A percentile compares a stretch with the other conserved stretches of the same genome.
phyloP scores from a whole-genome alignment of 768 basidiomycete species.

The Pisolithus tinctorius region DNA sequence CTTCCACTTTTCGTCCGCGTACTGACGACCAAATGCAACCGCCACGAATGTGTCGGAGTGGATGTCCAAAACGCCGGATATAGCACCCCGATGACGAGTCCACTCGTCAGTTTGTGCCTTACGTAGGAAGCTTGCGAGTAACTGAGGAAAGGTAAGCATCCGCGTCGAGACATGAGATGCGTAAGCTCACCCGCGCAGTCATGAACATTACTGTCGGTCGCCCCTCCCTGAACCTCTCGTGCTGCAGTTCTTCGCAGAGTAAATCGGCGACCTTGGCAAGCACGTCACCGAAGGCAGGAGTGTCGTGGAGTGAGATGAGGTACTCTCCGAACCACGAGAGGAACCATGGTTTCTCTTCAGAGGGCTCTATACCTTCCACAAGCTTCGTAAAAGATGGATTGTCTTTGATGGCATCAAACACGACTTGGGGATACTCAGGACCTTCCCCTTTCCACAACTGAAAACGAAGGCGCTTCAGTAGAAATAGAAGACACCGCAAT shows the following conservation, averaged over 20 bases:
- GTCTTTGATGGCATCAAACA: conserved; percentile 80
- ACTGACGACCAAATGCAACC: conserved; percentile 38
- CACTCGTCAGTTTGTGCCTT: conserved; percentile 26
- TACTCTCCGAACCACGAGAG: conserved; percentile 63
- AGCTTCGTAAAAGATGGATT: conserved; percentile 52
- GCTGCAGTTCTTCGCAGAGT: conserved; percentile 77
- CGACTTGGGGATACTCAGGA: conserved; percentile 65
- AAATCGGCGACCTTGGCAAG: conserved; percentile 67
- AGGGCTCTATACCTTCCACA: conserved; percentile 30
- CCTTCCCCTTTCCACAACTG: conserved; percentile 67
- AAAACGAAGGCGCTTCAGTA: conserved; percentile 50
- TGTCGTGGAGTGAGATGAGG: conserved; percentile 47
- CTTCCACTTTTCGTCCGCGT: conserved; percentile 36
- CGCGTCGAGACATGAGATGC: neutral
- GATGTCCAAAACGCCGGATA: conserved; percentile 40
- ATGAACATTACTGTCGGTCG: conserved; percentile 55
- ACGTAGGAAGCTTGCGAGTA: conserved; percentile 28
- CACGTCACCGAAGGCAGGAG: conserved; percentile 50
- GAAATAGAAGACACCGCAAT: conserved; percentile 49
- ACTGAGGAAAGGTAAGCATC: conserved; percentile 15
- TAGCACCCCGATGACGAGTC: conserved; percentile 21
- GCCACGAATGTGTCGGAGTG: conserved; percentile 42
- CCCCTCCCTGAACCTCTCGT: conserved; percentile 56
- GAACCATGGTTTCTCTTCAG: conserved; percentile 38
- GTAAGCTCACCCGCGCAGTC: conserved; percentile 53